Percentiles rank a stretch among this genome's conserved stretches.
These are phyloP conservation scores for Penicillium frequentans DNA, from an alignment of 2,329 filamentous ascomycete genomes.

Conservation along the genomic window DNA sequence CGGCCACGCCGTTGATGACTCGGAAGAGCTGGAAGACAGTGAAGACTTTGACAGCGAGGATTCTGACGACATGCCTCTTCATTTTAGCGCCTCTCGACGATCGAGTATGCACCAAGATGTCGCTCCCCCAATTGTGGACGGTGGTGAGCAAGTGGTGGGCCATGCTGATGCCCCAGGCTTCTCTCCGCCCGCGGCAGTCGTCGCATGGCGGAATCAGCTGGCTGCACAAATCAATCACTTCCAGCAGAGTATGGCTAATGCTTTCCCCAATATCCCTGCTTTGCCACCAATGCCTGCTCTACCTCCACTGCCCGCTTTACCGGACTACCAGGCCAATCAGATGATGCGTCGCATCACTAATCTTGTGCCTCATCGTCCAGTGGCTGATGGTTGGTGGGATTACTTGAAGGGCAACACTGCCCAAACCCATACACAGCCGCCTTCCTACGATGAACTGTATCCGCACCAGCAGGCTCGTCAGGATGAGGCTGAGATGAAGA, in stretches of 20 bases:
- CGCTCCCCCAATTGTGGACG: constrained; percentile 22
- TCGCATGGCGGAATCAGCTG: constrained; percentile 72
- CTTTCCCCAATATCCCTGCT: constrained; percentile 61
- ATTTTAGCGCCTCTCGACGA: constrained; percentile 34
- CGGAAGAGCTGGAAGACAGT: constrained; percentile 32
- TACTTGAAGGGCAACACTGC: constrained; percentile 55
- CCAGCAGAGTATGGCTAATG: constrained; percentile 68
- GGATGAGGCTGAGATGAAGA: constrained; percentile 44
- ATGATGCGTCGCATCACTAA: constrained; percentile 73
- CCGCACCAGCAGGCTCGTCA: constrained; percentile 47
- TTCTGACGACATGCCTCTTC: constrained; percentile 19
- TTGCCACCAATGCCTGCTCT: constrained; percentile 59
- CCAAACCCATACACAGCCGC: constrained; percentile 58
- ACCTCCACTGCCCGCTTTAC: constrained; percentile 57
- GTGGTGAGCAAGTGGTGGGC: constrained; percentile 26
- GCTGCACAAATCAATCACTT: constrained; percentile 73
- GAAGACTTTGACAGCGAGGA: constrained; percentile 27
- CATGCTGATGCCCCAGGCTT: constrained; percentile 34
- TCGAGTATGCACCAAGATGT: constrained; percentile 38
- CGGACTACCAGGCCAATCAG: constrained; percentile 72
- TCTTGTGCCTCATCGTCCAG: constrained; percentile 67
- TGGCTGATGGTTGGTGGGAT: constrained; percentile 65
- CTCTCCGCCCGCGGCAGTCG: constrained; percentile 62
- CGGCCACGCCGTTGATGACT: constrained; percentile 45
- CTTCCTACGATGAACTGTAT: constrained; percentile 78